phyloP scores from a whole-genome alignment of 2,329 filamentous ascomycete species.

The Alternaria gaisen region DNA sequence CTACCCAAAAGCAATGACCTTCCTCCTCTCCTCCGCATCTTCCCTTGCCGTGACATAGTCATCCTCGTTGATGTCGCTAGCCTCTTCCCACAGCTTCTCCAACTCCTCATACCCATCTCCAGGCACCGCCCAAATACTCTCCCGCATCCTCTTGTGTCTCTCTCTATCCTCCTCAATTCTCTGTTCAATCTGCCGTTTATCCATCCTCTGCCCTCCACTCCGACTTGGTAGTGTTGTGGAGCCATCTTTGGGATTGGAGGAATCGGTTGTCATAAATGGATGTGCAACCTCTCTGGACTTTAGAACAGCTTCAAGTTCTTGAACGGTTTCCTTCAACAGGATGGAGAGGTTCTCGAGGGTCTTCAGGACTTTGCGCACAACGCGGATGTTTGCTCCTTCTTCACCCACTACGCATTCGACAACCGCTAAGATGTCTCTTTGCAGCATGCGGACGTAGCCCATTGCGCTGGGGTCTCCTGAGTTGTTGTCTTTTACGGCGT shows the following conservation, averaged over 20 bases:
- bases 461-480: slow-evolving; percentile 70
- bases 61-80: slow-evolving; percentile 86
- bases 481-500: slow-evolving; percentile 78
- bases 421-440: slow-evolving; percentile 88
- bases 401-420: slow-evolving; percentile 92
- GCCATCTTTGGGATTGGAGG: slow-evolving; percentile 14
- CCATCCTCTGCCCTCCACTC: slow-evolving; percentile 63
- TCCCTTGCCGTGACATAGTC: slow-evolving; percentile 81
- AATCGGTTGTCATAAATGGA: slow-evolving; percentile 30
- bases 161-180: slow-evolving; percentile 97
- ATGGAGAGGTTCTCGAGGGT: slow-evolving; percentile 75
- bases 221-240: slow-evolving; percentile 17
- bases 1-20: slow-evolving; percentile 55
- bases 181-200: slow-evolving; percentile 92
- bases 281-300: slow-evolving; percentile 73
- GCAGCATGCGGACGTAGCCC: slow-evolving; percentile 92
- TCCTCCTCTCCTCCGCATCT: slow-evolving; percentile 68
- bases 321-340: slow-evolving; percentile 76
- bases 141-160: slow-evolving; percentile 87
- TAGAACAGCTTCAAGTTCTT: slow-evolving; percentile 83
- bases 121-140: slow-evolving; percentile 91
- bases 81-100: slow-evolving; percentile 84
- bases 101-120: slow-evolving; percentile 71
- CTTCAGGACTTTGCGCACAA: slow-evolving; percentile 81
- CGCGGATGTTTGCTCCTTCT: slow-evolving; percentile 92